Evolutionary conservation across 164 flowering plant species (phyloP), one percentile per base, ranked within the genome.

Genomic region (Warburgia ugandensis): DNA sequence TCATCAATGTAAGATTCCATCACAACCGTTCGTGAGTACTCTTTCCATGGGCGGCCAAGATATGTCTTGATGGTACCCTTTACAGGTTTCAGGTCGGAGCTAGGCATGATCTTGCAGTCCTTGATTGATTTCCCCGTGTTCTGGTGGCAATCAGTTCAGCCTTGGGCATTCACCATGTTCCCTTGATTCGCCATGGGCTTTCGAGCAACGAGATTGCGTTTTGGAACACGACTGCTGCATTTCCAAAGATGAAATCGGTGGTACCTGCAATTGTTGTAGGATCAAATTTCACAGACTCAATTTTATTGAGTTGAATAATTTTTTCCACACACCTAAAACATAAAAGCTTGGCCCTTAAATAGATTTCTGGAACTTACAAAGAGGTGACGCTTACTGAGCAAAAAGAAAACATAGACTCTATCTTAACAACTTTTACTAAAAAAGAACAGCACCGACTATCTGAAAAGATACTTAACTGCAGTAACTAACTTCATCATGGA

Each of bases 1-100:
- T 65, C 68, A 1, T 63, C 77, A 13, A 76, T 60, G 42, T 20
- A 21, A 1, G 75, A 70, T 29, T 76, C 69, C 75, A 76, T 65
- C 12, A 59, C 55, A 3, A 76, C 75, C 8, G 77, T 70, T 41
- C 73, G 54, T 0, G 80, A 76, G 25, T 70, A 73, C 46, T 62
- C 69, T 58, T 70, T 73, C 80, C 80, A 76, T 17, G 80, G 80
- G 0, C 80, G 69, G 14, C 77, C 76, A 55, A 76, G 52, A 28
- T 73, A 73, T 0, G 77, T 33, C n/a, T 52, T 41, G 52, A 73
- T 20, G 4, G 57, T 40, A 17, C 49, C 40, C 56, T 74, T 74
- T 4, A 65, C 77, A 0, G 68, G 65, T 20, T 30, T 62, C 10
- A 77, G 57, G 33, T 77, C 79, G 2, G 65, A 55, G 51, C 78